Conservation (phyloP, 345 rosid species). For the Eucalyptus grandis region DNA sequence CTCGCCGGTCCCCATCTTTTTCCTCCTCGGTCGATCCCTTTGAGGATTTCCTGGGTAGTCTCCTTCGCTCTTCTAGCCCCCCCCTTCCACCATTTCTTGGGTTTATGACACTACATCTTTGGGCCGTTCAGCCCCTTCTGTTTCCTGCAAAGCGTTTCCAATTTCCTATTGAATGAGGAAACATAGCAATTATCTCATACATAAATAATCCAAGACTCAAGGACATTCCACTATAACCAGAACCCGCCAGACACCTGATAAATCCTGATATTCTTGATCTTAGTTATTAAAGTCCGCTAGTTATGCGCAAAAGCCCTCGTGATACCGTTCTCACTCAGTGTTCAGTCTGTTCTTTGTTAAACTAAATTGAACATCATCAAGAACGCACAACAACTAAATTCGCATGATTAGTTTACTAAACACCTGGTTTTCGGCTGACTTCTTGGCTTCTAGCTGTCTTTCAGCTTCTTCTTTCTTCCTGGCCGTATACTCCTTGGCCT, state of each 20-base stretch:
- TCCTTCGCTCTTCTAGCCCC: background rate
- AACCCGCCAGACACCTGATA: background rate
- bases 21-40: background rate
- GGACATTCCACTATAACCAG: background rate
- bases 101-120: background rate
- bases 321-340: background rate
- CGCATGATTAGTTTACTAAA: background rate
- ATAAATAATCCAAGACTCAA: background rate
- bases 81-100: background rate
- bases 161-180: background rate
- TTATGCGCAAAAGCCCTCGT: background rate
- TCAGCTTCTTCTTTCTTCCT: conserved; percentile 65
- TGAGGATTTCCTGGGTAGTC: background rate
- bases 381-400: background rate
- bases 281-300: background rate
- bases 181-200: background rate
- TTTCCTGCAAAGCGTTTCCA: background rate
- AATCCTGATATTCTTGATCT: background rate
- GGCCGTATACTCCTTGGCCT: conserved; percentile 44
- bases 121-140: background rate
- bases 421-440: conserved; percentile 10
- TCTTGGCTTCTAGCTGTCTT: conserved; percentile 20
- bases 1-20: background rate
- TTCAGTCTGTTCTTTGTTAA: background rate
- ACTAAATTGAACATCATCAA: background rate